phyloP scores from a whole-genome alignment of 2,329 filamentous ascomycete genomes.

The Fusarium bulbicola region DNA sequence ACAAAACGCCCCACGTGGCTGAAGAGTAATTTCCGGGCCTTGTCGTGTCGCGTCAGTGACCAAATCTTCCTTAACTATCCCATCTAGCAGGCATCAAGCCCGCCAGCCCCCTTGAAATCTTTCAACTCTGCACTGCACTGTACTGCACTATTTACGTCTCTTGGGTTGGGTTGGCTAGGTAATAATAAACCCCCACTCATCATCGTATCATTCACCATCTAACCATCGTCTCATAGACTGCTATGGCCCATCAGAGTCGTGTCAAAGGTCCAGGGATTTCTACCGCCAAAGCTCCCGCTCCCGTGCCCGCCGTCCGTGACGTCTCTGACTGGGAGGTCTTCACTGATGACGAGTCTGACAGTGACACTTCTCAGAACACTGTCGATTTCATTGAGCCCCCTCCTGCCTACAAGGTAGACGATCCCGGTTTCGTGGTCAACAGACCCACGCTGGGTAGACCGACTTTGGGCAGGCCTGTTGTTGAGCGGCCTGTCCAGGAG shows the following conservation, averaged over 20 bases:
- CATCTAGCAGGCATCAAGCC: constrained; percentile 15
- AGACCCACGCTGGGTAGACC: constrained; percentile 22
- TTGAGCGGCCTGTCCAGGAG: constrained; percentile 22
- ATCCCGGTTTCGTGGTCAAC: constrained; percentile 11
- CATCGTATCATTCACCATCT: constrained; percentile 16
- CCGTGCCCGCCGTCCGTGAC: constrained; percentile 19
- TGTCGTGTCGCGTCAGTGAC: constrained; percentile 23
- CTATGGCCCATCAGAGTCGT: constrained; percentile 24
- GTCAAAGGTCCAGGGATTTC: constrained; percentile 17
- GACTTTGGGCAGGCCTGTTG: constrained; percentile 19
- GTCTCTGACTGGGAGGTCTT: constrained; percentile 25
- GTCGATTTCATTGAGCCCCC: constrained; percentile 18
- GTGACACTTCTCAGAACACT: constrained; percentile 21
- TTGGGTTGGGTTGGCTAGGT: constrained; percentile 22
- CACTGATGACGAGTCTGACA: constrained; percentile 21
- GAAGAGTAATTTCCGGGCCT: constrained; percentile 21
- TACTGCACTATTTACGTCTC: constrained; percentile 16
- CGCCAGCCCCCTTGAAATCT: constrained; percentile 24
- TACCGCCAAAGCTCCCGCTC: constrained; percentile 20
- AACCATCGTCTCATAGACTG: constrained; percentile 7
- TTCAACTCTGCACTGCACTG: constrained; percentile 5
- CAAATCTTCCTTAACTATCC: constrained; percentile 9
- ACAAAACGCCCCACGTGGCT: constrained; percentile 25
- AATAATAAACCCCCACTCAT: constrained; percentile 20
- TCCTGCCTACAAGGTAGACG: constrained; percentile 24